phyloP scores from a whole-genome alignment of 2,329 filamentous ascomycete species.

The Penicillium sp. region DNA sequence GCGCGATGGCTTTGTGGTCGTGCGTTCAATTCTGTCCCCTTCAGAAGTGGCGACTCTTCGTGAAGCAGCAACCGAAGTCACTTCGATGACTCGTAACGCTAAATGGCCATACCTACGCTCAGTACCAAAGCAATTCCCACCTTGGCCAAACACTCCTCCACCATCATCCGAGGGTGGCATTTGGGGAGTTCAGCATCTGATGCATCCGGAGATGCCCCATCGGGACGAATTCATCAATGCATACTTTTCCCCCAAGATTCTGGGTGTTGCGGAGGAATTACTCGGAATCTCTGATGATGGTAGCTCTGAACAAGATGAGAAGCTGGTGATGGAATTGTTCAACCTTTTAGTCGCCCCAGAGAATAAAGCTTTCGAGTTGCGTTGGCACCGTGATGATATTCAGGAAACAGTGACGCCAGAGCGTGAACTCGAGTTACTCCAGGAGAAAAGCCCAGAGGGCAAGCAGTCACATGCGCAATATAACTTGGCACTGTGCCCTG shows the following conservation, averaged over 20 bases:
- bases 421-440: slow-evolving; percentile 62
- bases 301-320: slow-evolving; percentile 46
- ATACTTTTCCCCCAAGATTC: slow-evolving; percentile 68
- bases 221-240: slow-evolving; percentile 59
- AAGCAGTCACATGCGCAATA: slow-evolving; percentile 74
- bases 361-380: slow-evolving; percentile 64
- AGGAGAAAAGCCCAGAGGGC: slow-evolving; percentile 41
- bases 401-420: slow-evolving; percentile 58
- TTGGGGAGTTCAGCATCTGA: slow-evolving; percentile 84
- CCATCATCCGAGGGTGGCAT: slow-evolving; percentile 58
- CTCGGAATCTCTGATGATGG: slow-evolving; percentile 44
- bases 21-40: slow-evolving; percentile 61
- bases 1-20: slow-evolving; percentile 70
- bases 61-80: slow-evolving; percentile 54
- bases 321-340: slow-evolving; percentile 81
- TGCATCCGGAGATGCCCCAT: slow-evolving; percentile 67
- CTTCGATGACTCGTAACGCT: slow-evolving; percentile 61
- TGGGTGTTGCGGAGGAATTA: slow-evolving; percentile 62
- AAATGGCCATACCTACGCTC: slow-evolving; percentile 79
- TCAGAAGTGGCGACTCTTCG: slow-evolving; percentile 58
- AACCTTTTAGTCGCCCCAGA: slow-evolving; percentile 75
- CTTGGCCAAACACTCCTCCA: slow-evolving; percentile 61
- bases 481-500: slow-evolving; percentile 76
- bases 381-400: slow-evolving; percentile 86
- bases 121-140: slow-evolving; percentile 85